phyloP scores from a whole-genome alignment of 441 rosid genomes.

The Dalechampia spathulata region DNA sequence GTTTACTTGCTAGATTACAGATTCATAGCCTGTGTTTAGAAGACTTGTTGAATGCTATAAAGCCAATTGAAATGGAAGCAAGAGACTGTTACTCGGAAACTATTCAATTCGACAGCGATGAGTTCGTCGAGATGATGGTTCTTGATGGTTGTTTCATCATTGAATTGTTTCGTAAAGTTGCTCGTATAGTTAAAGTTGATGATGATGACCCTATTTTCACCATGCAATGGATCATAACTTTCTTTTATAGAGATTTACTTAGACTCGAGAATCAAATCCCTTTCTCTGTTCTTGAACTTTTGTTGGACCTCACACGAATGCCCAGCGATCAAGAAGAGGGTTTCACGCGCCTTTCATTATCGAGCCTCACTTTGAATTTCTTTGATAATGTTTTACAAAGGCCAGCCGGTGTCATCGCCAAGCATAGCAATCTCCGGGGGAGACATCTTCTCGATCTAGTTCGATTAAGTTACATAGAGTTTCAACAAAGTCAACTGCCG shows the following conservation, averaged over 20 bases:
- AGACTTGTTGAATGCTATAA: slow-evolving; percentile 21
- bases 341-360: not conserved
- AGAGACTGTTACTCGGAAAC: slow-evolving; percentile 12
- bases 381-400: not conserved
- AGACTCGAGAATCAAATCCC: slow-evolving; percentile 16
- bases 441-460: slow-evolving; percentile 10
- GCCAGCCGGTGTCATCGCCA: not conserved
- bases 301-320: not conserved
- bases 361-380: slow-evolving; percentile 1
- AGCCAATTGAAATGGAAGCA: slow-evolving; percentile 18
- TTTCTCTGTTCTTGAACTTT: slow-evolving; percentile 2
- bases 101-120: not conserved
- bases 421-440: not conserved
- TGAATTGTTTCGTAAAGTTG: slow-evolving; percentile 10
- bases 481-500: not conserved
- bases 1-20: slow-evolving; percentile 16
- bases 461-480: not conserved
- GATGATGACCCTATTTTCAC: slow-evolving; percentile 14
- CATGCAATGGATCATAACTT: slow-evolving; percentile 4
- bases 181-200: not conserved
- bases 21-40: slow-evolving; percentile 5
- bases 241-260: slow-evolving; percentile 12
- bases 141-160: slow-evolving; percentile 15
- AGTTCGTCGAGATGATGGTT: slow-evolving; percentile 15
- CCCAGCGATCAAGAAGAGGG: not conserved